A percentile compares a stretch with the other conserved stretches of the same genome.
Conservation (phyloP, 2,329 filamentous ascomycete species). For the Cytospora chrysosperma region DNA sequence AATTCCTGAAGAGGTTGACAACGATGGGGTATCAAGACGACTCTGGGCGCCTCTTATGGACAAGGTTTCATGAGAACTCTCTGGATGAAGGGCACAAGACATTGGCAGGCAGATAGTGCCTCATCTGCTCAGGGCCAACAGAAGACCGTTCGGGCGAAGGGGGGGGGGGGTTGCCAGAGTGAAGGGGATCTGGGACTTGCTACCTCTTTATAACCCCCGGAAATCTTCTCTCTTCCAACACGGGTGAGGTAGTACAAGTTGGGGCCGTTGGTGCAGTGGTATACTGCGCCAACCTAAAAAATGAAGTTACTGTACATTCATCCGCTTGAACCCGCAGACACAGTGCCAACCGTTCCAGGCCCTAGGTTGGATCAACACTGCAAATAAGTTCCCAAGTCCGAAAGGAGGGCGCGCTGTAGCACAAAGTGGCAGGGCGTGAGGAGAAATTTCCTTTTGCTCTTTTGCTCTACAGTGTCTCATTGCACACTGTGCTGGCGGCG, state of each 20-base stretch:
- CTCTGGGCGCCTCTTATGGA: not conserved
- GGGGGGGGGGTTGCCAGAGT: not conserved
- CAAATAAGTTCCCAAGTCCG: slow-evolving; percentile 11
- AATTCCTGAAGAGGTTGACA: not conserved
- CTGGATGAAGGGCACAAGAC: not conserved
- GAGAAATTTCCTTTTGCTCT: slow-evolving; percentile 50
- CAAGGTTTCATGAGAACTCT: not conserved
- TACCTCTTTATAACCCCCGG: slow-evolving; percentile 4
- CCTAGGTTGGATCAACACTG: slow-evolving; percentile 19
- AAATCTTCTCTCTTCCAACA: not conserved
- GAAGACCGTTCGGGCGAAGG: not conserved
- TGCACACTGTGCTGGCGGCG: slow-evolving; percentile 3
- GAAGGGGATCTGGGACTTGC: not conserved
- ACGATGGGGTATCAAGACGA: not conserved
- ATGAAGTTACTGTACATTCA: slow-evolving; percentile 8
- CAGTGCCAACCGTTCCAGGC: slow-evolving; percentile 29
- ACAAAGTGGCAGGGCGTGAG: slow-evolving; percentile 24
- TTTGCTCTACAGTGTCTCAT: not conserved
- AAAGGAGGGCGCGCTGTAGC: slow-evolving; percentile 18
- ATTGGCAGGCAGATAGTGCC: not conserved
- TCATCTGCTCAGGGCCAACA: not conserved
- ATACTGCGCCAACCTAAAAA: not conserved
- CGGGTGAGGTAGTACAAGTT: slow-evolving; percentile 6
- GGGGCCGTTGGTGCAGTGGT: slow-evolving; percentile 16
- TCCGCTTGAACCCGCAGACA: slow-evolving; percentile 10